Evolutionary conservation across 1,139 yeast genomes (phyloP).

Genomic region (Zygotorulaspora mrakii): DNA sequence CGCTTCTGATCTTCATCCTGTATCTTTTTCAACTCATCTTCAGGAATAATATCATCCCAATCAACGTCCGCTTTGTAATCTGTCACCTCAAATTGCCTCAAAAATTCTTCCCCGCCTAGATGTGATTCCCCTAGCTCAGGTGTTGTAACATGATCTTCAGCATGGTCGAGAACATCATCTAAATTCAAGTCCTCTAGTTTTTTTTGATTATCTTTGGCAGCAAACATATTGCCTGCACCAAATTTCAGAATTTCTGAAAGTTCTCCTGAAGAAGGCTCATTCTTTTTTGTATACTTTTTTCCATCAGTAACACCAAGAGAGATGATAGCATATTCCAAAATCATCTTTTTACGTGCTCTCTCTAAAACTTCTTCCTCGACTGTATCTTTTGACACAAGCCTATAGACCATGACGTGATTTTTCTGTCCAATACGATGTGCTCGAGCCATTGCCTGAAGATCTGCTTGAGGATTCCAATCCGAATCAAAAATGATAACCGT

Average conservation of each 20-base stretch:
- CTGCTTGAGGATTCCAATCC: constrained; percentile 99
- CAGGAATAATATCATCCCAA: constrained; percentile 99
- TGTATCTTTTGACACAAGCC: constrained; percentile 95
- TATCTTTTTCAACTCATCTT: constrained; percentile 80
- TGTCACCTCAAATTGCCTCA: constrained; percentile 95
- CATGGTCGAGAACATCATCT: constrained; percentile 94
- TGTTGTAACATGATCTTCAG: constrained; percentile 94
- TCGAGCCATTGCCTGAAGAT: constrained; percentile 98
- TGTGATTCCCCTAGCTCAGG: constrained; percentile 96
- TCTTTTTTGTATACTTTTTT: constrained; percentile 44
- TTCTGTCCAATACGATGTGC: constrained; percentile 99
- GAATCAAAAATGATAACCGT: constrained; percentile 96
- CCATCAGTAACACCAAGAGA: constrained; percentile 90
- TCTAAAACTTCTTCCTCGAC: constrained; percentile 96
- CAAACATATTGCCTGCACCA: constrained; percentile 98
- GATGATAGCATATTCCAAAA: constrained; percentile 93
- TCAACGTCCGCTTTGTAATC: constrained; percentile 97
- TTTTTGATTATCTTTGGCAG: constrained; percentile 86
- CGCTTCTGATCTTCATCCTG: constrained; percentile 88
- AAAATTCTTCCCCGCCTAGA: constrained; percentile 95
- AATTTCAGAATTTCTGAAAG: constrained; percentile 89
- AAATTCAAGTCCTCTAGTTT: constrained; percentile 91
- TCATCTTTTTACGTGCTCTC: constrained; percentile 96
- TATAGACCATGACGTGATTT: constrained; percentile 92
- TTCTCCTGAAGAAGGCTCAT: constrained; percentile 81